phyloP scores from a whole-genome alignment of 1,139 yeast genomes.

The Scheffersomyces parashehatae region DNA sequence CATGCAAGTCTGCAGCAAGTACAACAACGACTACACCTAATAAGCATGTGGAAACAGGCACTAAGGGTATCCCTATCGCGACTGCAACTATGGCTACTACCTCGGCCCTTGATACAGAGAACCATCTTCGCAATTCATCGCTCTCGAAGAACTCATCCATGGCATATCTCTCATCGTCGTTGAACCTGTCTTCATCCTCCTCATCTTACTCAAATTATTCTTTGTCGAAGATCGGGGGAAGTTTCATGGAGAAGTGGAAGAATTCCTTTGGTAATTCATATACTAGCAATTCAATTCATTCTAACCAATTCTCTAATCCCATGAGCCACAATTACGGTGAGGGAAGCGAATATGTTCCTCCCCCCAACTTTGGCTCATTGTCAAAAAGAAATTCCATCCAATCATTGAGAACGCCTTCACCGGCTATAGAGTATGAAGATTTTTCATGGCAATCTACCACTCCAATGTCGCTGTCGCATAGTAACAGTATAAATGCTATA shows the following conservation, averaged over 20 bases:
- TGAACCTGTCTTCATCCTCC: slow-evolving; percentile 35
- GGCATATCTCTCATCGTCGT: slow-evolving; percentile 46
- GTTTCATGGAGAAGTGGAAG: slow-evolving; percentile 51
- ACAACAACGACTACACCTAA: slow-evolving; percentile 16
- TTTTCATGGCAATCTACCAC: slow-evolving; percentile 28
- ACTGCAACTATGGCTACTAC: slow-evolving; percentile 14
- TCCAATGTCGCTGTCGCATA: background rate
- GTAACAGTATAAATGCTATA: background rate
- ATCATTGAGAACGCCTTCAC: slow-evolving; percentile 46
- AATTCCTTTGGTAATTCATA: slow-evolving; percentile 25
- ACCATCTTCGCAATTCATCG: slow-evolving; percentile 13
- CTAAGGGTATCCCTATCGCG: slow-evolving; percentile 25
- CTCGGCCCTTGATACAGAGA: slow-evolving; percentile 8
- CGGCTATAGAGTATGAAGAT: slow-evolving; percentile 48
- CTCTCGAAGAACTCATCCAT: slow-evolving; percentile 40
- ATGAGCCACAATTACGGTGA: slow-evolving; percentile 3
- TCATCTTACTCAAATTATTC: slow-evolving; percentile 42
- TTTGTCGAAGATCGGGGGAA: slow-evolving; percentile 42
- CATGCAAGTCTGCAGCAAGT: slow-evolving; percentile 33
- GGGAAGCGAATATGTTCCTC: slow-evolving; percentile 17
- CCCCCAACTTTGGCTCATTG: slow-evolving; percentile 17
- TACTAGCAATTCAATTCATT: background rate
- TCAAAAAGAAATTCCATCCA: slow-evolving; percentile 32
- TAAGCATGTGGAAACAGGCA: slow-evolving; percentile 13
- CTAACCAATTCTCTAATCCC: slow-evolving; percentile 2